A percentile compares a stretch with the other conserved stretches of the same genome.
Evolutionary conservation across 148 eudicot species (phyloP).

Genomic region (Amaranthus hypochondriacus): DNA sequence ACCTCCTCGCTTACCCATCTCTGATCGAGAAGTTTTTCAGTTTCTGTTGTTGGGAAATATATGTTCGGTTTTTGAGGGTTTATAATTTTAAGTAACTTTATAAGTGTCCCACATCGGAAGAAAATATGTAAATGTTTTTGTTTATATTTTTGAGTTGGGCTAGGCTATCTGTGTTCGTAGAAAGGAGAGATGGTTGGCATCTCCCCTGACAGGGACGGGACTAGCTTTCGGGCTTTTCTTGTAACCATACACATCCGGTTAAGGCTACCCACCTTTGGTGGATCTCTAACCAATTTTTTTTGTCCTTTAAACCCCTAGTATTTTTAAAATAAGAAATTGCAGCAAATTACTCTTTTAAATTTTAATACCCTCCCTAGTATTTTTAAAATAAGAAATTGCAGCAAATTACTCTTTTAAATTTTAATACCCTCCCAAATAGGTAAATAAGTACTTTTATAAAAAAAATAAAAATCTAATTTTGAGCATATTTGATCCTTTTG

Average conservation of each 20-base stretch:
- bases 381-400: no score
- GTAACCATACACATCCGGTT: conserved; percentile 28
- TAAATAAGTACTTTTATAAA: no score
- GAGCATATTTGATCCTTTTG: no score
- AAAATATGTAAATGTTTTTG: accelerated
- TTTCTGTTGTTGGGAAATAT: conserved; percentile 13
- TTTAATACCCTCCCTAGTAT: no score
- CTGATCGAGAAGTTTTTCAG: background rate
- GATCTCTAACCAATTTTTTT: conserved; percentile 34
- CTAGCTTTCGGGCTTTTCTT: conserved; percentile 24
- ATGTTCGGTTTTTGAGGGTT: background rate
- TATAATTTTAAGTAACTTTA: background rate
- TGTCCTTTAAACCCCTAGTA: background rate
- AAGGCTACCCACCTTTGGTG: conserved; percentile 31
- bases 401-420: no score
- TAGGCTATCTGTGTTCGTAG: background rate
- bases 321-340: no score
- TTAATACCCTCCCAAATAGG: no score
- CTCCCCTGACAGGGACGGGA: conserved; percentile 49
- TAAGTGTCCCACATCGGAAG: conserved; percentile 7
- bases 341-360: no score
- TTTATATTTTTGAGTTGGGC: background rate
- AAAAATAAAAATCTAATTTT: no score
- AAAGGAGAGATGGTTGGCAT: conserved; percentile 41
- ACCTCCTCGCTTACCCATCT: conserved; percentile 53